Evolutionary conservation across 2,329 filamentous ascomycete species (phyloP), one percentile per base, ranked within the genome.

Genomic region (Pseudocercospora cruenta): DNA sequence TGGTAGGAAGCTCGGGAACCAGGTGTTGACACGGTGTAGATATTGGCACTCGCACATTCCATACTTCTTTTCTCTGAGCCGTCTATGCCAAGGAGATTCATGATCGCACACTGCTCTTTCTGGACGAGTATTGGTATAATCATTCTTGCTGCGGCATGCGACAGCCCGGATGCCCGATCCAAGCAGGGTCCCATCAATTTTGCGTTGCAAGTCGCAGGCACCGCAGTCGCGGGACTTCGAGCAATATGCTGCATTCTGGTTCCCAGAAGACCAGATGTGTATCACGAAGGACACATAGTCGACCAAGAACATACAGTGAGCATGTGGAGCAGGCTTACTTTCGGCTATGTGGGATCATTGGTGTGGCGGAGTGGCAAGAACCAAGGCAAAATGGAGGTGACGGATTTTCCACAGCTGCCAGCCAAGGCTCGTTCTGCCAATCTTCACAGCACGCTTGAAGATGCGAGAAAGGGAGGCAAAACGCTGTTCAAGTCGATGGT

Each of bases 241-340:
- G 45, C 45, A 49, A 49, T 49, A 49, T 49, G 45, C n/a, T 49
- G 45, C 45, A 49, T 49, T 8, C 45, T 49, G 45, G 45, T 49
- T 21, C 21, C 45, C 21, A n/a, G 45, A 19, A 7, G 45, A 49
- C 45, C 45, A 22, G 45, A 49, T 49, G 45, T 49, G 6, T 49
- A 49, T 9, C 45, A 49, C 21, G 45, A 49, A 22, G 45, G 45
- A 19, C 45, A 22, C n/a, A 49, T 49, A 19, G 45, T 49, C 45
- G 45, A 49, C 21, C 45, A 21, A 49, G 45, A 49, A 22, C 45
- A 49, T 21, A 49, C 45, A 10, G 45, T 49, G n/a, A 49, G 45
- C 45, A 19, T 49, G 45, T 49, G 45, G 45, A 49, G 45, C n/a
- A 49, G 45, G 45, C 45, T 49, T 10, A 49, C 45, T 19, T 49